Evolutionary conservation across 2,329 filamentous ascomycete species (phyloP).

Genomic region (Penicillium sp.): DNA sequence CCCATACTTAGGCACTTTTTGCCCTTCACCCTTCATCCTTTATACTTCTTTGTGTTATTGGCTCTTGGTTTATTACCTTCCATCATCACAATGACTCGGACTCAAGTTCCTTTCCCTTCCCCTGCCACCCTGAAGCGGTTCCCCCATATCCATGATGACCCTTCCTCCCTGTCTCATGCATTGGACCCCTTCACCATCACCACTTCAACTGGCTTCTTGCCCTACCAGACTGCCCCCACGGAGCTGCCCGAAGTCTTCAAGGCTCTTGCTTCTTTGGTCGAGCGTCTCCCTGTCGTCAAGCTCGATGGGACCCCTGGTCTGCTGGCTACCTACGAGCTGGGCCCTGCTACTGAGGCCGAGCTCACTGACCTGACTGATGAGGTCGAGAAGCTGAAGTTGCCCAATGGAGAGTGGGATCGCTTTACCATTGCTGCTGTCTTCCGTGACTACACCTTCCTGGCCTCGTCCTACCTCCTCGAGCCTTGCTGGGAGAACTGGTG

Average conservation of each 20-base stretch:
- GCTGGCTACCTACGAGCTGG: constrained; percentile 74
- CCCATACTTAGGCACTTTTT: constrained; percentile 1
- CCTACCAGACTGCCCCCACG: constrained; percentile 46
- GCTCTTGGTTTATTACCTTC: not conserved
- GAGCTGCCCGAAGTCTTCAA: constrained; percentile 76
- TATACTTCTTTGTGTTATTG: not conserved
- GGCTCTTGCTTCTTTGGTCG: constrained; percentile 72
- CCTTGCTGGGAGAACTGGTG: constrained; percentile 80
- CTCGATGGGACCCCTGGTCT: constrained; percentile 76
- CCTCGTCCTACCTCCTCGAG: constrained; percentile 87
- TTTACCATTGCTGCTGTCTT: constrained; percentile 85
- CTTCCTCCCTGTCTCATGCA: constrained; percentile 46
- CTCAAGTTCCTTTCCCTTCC: constrained; percentile 40
- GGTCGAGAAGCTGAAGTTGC: constrained; percentile 68
- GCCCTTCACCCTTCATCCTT: not conserved
- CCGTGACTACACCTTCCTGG: constrained; percentile 88
- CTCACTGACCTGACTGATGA: constrained; percentile 77
- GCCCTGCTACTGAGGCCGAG: constrained; percentile 72
- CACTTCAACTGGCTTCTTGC: constrained; percentile 53
- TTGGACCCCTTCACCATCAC: constrained; percentile 57
- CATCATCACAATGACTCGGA: constrained; percentile 43
- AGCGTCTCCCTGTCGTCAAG: constrained; percentile 80
- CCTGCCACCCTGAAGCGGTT: constrained; percentile 47
- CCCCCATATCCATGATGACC: constrained; percentile 53
- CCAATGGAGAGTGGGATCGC: constrained; percentile 67